A percentile compares a stretch with the other conserved stretches of the same genome.
Evolutionary conservation across 2,329 filamentous ascomycete genomes (phyloP).

Genomic region (Aspergillus sp.): DNA sequence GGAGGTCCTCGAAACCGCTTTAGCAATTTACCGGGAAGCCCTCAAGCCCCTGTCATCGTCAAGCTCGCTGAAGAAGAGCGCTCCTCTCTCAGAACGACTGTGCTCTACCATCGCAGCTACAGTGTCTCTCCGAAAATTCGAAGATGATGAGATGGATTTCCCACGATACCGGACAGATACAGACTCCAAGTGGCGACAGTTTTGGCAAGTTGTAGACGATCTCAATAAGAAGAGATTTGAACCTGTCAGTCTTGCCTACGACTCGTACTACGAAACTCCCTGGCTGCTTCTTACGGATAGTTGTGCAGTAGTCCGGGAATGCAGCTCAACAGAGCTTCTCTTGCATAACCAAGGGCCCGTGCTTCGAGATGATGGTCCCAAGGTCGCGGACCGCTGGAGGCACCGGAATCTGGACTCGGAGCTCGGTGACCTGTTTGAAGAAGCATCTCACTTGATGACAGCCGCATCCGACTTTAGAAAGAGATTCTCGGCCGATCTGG

Average conservation of each 20-base stretch:
- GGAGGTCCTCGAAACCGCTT: slow-evolving; percentile 77
- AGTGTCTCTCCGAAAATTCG: slow-evolving; percentile 61
- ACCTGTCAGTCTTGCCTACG: slow-evolving; percentile 73
- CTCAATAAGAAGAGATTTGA: slow-evolving; percentile 84
- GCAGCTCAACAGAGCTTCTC: slow-evolving; percentile 73
- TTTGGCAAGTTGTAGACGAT: slow-evolving; percentile 81
- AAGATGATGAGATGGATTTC: slow-evolving; percentile 69
- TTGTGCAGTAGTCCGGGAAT: slow-evolving; percentile 74
- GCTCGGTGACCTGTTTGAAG: slow-evolving; percentile 54
- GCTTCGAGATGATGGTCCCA: slow-evolving; percentile 37
- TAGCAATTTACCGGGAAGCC: slow-evolving; percentile 76
- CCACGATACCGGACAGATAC: slow-evolving; percentile 71
- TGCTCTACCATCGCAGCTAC: slow-evolving; percentile 70
- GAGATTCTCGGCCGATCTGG: slow-evolving; percentile 67
- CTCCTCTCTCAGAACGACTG: slow-evolving; percentile 72
- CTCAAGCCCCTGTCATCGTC: slow-evolving; percentile 42
- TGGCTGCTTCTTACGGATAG: slow-evolving; percentile 86
- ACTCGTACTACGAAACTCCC: slow-evolving; percentile 67
- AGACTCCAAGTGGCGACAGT: slow-evolving; percentile 83
- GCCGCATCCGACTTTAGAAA: slow-evolving; percentile 70
- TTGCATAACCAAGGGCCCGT: slow-evolving; percentile 62
- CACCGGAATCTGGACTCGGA: slow-evolving; percentile 44
- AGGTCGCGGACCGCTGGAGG: slow-evolving; percentile 43
- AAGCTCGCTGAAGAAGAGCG: slow-evolving; percentile 47
- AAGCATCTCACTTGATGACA: slow-evolving; percentile 63